Conservation (phyloP, 2,329 filamentous ascomycete genomes). For the Aspergillus pseudonomiae region DNA sequence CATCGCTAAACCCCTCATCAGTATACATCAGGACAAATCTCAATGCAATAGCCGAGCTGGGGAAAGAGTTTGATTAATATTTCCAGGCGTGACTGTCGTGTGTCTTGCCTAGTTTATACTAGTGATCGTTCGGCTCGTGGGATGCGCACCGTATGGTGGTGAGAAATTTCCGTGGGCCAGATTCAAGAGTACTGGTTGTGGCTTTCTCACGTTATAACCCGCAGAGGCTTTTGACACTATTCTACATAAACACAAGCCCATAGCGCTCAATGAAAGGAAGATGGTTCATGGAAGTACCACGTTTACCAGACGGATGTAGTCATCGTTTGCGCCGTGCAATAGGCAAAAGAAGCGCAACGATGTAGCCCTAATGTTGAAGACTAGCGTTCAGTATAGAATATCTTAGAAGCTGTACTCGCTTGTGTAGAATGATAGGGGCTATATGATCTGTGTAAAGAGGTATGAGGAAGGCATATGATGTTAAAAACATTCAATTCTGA, state of each 20-base stretch:
- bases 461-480: background rate
- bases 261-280: background rate
- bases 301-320: too few species aligned
- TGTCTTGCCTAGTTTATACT: background rate
- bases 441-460: background rate
- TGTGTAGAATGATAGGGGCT: background rate
- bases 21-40: background rate
- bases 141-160: background rate
- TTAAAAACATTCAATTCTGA: background rate
- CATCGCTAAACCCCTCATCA: background rate
- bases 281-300: background rate
- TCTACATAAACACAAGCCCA: background rate
- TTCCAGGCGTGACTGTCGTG: background rate
- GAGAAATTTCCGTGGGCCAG: background rate
- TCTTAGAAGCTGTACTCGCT: background rate
- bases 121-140: background rate
- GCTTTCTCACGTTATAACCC: too few species aligned
- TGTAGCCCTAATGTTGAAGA: background rate
- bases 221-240: fast-evolving
- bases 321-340: background rate
- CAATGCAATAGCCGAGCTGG: background rate
- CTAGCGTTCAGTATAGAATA: background rate
- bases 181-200: background rate
- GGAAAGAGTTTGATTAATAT: background rate
- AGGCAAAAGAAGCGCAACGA: background rate